These are phyloP conservation scores for Salix brachista DNA, from an alignment of 345 rosid genomes.

Conservation along the genomic window DNA sequence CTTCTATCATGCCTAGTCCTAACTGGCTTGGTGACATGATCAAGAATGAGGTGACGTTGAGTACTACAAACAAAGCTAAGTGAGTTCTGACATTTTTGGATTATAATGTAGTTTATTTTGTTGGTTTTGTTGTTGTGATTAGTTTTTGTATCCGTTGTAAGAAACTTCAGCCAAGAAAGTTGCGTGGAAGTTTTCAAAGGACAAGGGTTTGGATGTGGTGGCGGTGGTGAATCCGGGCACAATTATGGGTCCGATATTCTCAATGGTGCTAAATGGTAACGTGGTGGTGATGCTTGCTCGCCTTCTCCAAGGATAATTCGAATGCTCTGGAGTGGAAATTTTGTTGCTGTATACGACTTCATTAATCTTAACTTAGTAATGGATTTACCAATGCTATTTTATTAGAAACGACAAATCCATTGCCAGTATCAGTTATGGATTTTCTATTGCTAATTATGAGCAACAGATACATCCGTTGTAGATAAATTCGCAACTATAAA, in stretches of 20 bases:
- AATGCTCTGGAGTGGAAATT: too few relatives aligned
- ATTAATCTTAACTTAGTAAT: too few relatives aligned
- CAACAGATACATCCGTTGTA: too few relatives aligned
- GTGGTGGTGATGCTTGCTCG: constrained; percentile 62
- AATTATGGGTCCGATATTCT: constrained; percentile 82
- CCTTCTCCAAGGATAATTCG: constrained; percentile 51
- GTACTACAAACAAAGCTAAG: constrained; percentile 64
- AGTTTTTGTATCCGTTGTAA: constrained; percentile 88
- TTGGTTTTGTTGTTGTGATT: neutral
- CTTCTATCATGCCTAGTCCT: too few relatives aligned
- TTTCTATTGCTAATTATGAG: too few relatives aligned
- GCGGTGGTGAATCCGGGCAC: constrained; percentile 84
- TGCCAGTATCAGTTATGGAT: too few relatives aligned
- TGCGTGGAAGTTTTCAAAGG: constrained; percentile 80
- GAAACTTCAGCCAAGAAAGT: constrained; percentile 89
- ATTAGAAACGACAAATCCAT: too few relatives aligned
- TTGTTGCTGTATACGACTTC: too few relatives aligned
- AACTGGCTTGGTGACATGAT: constrained; percentile 19
- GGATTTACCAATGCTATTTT: too few relatives aligned
- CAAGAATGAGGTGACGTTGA: constrained; percentile 61
- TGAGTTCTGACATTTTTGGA: constrained; percentile 20
- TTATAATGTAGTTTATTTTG: neutral
- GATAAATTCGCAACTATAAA: too few relatives aligned
- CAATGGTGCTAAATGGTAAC: constrained; percentile 73
- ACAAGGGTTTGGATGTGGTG: constrained; percentile 75